Evolutionary conservation across 2,329 filamentous ascomycete genomes (phyloP).

Genomic region (Xylaria hypoxylon): DNA sequence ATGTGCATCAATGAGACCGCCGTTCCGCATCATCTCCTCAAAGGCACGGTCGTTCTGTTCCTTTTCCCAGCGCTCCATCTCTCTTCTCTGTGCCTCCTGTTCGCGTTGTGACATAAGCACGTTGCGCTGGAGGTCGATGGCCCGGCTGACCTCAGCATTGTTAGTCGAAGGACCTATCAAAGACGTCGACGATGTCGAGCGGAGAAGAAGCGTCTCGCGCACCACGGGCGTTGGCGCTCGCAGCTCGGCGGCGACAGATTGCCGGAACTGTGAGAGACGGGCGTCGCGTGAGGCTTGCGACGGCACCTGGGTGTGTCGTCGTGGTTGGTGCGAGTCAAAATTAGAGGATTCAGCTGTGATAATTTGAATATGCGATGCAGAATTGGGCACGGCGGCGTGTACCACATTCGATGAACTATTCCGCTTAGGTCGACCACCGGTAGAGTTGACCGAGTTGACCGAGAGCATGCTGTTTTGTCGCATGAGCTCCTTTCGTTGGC

Average conservation of each 20-base stretch:
- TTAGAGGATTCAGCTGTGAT: constrained; percentile 52
- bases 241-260: constrained; percentile 73
- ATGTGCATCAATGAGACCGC: constrained; percentile 80
- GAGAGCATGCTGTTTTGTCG: constrained; percentile 62
- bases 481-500: constrained; percentile 72
- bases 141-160: constrained; percentile 58
- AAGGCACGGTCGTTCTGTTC: constrained; percentile 72
- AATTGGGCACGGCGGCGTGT: constrained; percentile 17
- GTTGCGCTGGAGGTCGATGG: constrained; percentile 66
- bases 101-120: constrained; percentile 71
- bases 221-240: constrained; percentile 56
- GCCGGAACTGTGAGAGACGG: constrained; percentile 74
- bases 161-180: constrained; percentile 47
- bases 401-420: constrained; percentile 21
- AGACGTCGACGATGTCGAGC: constrained; percentile 47
- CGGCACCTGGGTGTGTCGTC: constrained; percentile 59
- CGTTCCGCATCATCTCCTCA: constrained; percentile 80
- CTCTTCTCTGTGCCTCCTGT: constrained; percentile 69
- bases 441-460: constrained; percentile 38
- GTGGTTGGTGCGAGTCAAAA: constrained; percentile 68
- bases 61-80: constrained; percentile 68
- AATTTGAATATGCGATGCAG: constrained; percentile 35
- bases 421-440: constrained; percentile 27
- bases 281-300: constrained; percentile 63
- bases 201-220: constrained; percentile 55